These are phyloP conservation scores for Boletus vinaceobasis DNA, from an alignment of 768 basidiomycete genomes.

Conservation along the genomic window DNA sequence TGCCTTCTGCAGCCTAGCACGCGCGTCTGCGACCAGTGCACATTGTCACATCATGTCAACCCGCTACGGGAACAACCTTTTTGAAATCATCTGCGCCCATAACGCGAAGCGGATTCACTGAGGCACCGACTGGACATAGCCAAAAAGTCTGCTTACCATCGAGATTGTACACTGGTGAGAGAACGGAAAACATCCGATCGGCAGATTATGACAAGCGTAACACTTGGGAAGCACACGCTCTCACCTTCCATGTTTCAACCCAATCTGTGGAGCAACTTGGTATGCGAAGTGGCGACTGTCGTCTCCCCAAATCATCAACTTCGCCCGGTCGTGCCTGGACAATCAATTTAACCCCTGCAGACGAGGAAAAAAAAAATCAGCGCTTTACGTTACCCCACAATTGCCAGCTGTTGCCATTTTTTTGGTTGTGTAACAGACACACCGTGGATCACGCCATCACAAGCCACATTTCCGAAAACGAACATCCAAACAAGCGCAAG, in stretches of 20 bases:
- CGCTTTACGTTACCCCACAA: slow-evolving; percentile 5
- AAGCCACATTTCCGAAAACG: background rate
- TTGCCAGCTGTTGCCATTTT: background rate
- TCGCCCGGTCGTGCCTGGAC: background rate
- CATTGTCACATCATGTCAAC: slow-evolving; percentile 4
- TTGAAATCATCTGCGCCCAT: slow-evolving; percentile 3
- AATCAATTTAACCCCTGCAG: background rate
- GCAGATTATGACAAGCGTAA: slow-evolving; percentile 4
- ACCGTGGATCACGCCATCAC: background rate
- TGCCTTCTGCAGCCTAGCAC: background rate
- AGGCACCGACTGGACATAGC: slow-evolving; percentile 1
- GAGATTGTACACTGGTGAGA: background rate
- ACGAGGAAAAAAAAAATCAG: background rate
- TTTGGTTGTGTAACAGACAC: background rate
- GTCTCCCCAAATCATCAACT: background rate
- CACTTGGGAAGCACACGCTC: background rate
- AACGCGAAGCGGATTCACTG: slow-evolving; percentile 1
- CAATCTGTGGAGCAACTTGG: background rate
- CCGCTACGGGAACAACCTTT: background rate
- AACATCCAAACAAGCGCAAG: background rate
- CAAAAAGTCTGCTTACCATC: slow-evolving; percentile 4
- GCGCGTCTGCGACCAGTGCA: background rate
- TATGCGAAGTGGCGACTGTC: background rate
- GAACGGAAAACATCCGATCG: background rate
- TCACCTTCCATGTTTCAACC: slow-evolving; percentile 1